Evolutionary conservation across 345 rosid species (phyloP), one percentile per base, ranked within the genome.

Genomic region (Rhodomyrtus tomentosa): DNA sequence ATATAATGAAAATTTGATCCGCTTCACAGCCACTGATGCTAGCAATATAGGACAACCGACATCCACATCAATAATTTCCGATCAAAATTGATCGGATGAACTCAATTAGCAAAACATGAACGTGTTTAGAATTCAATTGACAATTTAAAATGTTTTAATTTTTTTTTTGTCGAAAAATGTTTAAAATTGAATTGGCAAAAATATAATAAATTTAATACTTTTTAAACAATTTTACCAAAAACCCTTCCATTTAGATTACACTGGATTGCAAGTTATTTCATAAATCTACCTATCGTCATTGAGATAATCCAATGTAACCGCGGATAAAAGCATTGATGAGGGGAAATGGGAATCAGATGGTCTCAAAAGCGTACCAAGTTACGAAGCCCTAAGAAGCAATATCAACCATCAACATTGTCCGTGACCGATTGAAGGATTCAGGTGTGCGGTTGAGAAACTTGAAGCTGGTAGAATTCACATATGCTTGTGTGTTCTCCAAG

Each of bases 371-470:
- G 36, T 36, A 1, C 86, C 84, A 55, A 88, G 55, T 84, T 86
- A 91, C 88, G 86, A 83, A 82, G 84, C 83, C 74, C 84, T 45
- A 40, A 88, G 56, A 87, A 82, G 82, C 36, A 32, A 68, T 68
- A 68, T 68, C 21, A 32, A 22, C 12, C 6, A 12, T 32, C 76
- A 32, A 62, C 76, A 62, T 62, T 62, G 42, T 32, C 45, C 38
- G 76, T 5, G 45, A 68, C 45, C 36, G 13, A 32, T 32, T 32
- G 76, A 42, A 32, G 76, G 76, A 68, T 68, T 68, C 76, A 18
- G 45, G 76, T 16, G 76, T 18, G 76, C 42, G 8, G 76, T 68
- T 68, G 24, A 32, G 76, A 68, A 68, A 68, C 76, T 8, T 68
- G 76, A 38, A 32, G 76, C 76, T 32, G 76, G 76, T 16, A 7